Evolutionary conservation across 306 rosid species (phyloP), one percentile per base, ranked within the genome.

Genomic region (Inga oerstediana): DNA sequence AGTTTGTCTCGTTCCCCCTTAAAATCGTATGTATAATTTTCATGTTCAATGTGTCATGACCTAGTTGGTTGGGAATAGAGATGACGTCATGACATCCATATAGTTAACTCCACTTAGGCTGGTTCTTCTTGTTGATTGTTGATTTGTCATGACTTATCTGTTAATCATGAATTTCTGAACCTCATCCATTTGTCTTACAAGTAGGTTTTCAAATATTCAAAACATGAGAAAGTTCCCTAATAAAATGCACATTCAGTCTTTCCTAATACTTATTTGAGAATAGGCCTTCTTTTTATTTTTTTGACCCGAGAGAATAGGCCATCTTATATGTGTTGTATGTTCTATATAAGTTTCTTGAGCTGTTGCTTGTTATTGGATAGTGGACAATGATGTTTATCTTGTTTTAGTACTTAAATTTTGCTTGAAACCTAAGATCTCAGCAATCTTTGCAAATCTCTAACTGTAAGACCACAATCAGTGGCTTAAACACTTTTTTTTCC

Each of bases 131-230:
- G 30, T 27, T 27, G 30, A 6, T 59, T 59, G 65, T 39, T 37
- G 43, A 37, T 68, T 13, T 34, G n/a, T 17, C 48, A 7, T 68
- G n/a, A 16, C 43, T 41, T 27, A 65, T 20, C 17, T 65, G 70
- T 34, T 34, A 41, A 37, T 35, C 14, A 37, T 41, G 71, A 69
- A 39, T 69, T 39, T 69, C 46, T 68, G n/a, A 14, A 41, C 49
- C 49, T 37, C 51, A 10, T n/a, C 49, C 30, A 9, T 69, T 8
- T 69, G 48, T 69, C 51, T 10, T 69, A 69, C 24, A 15, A 17
- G 73, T 68, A 37, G 73, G 73, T 68, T 68, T 68, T 37, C 46
- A 16, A 37, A 69, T 37, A 69, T 44, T 69, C 24, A n/a, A 17
- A n/a, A 39, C 45, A 69, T 39, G 15, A 39, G 48, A 69, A 69